These are phyloP conservation scores for Trichoderma orchidacearum DNA, from an alignment of 495 filamentous ascomycete genomes.

Conservation along the genomic window DNA sequence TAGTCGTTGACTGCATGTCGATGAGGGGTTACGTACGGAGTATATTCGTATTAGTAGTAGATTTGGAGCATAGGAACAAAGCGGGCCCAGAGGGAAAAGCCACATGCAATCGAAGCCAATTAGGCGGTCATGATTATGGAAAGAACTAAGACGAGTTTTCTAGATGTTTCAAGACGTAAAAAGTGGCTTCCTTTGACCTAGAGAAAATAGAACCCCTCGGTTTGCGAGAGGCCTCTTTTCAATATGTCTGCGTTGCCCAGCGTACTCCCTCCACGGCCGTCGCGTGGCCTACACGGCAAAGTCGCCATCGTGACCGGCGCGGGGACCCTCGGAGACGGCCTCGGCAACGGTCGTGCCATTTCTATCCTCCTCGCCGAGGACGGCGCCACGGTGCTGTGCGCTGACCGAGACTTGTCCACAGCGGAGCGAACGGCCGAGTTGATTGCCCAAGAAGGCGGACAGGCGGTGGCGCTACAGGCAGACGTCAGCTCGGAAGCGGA, in stretches of 20 bases:
- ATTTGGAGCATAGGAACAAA: too few species aligned
- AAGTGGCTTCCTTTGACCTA: too few species aligned
- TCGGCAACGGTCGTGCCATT: constrained; percentile 46
- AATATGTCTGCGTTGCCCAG: background rate
- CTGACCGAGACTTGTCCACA: constrained; percentile 32
- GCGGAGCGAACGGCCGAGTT: constrained; percentile 36
- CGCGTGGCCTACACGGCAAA: constrained; percentile 23
- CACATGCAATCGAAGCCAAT: too few species aligned
- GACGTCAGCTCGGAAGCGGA: constrained; percentile 36
- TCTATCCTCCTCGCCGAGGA: constrained; percentile 43
- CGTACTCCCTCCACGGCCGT: constrained; percentile 5
- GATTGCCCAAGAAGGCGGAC: constrained; percentile 17
- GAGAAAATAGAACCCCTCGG: too few species aligned
- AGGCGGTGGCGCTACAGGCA: constrained; percentile 24
- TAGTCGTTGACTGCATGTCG: background rate
- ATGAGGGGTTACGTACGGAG: background rate
- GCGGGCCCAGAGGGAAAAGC: too few species aligned
- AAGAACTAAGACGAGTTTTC: too few species aligned
- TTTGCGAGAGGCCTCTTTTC: too few species aligned
- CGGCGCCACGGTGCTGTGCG: constrained; percentile 38
- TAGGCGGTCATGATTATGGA: too few species aligned
- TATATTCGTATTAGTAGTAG: too few species aligned
- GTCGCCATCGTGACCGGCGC: constrained; percentile 48
- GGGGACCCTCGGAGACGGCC: constrained; percentile 34
- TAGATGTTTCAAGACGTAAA: too few species aligned